Evolutionary conservation across 768 basidiomycete species (phyloP), one percentile per base, ranked within the genome.

Genomic region (Amanita fuliginea): DNA sequence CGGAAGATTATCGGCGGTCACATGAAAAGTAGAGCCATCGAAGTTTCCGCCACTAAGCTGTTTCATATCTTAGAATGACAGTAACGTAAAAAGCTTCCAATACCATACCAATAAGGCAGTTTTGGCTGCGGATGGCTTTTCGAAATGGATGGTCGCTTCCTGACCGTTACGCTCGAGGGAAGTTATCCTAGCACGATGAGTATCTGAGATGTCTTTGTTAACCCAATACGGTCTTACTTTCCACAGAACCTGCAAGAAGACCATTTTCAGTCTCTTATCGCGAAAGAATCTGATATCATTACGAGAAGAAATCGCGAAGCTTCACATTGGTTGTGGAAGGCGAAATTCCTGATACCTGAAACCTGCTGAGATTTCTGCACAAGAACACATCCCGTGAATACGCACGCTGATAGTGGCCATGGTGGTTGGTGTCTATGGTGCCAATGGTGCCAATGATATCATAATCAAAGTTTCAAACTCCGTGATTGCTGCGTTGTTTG

Each of bases 271-370:
- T 22, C 41, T 48, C 55, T 28, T 54, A 41, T 34, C 19, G 13
- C n/a, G 18, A 9, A 32, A 52, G 14, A 52, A 49, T 46, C 48
- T n/a, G 46, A 35, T 14, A 49, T 37, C 64, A 79, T 40, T 70
- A 87, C 86, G 80, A 75, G 71, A 92, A 90, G 67, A 86, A 91
- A 54, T 92, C 83, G 55, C 78, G 67, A 48, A 97, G 73, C 51
- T 86, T 77, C 16, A 69, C 61, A 60, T 86, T 68, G 19, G 77
- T 80, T 10, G 88, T 92, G 35, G 67, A 64, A 1, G 81, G 62
- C 4, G 85, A 66, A 60, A 96, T 77, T 43, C 76, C 76, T 16
- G 83, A 74, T 45, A 95, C 89, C 86, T 91, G 21, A 11, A 11
- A n/a, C 14, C 18, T 13, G 41, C 3, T 39, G 7, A 24, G 26